phyloP scores from a whole-genome alignment of 441 rosid genomes.

The Populus tomentosa region DNA sequence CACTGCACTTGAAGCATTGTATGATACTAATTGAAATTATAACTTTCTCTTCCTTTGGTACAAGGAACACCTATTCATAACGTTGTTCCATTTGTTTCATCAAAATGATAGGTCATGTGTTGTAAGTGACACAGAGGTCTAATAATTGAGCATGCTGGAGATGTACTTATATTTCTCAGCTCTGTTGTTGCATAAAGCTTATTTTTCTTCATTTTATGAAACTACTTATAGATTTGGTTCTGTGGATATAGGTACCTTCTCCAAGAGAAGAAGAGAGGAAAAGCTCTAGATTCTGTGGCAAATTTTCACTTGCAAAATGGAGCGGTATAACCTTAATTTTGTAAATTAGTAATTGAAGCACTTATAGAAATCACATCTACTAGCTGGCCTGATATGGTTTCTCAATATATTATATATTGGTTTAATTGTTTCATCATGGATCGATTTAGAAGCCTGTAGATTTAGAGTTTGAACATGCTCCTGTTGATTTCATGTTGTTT shows the following conservation, averaged over 20 bases:
- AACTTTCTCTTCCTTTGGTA: neutral
- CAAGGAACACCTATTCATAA: neutral
- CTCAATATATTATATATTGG: neutral
- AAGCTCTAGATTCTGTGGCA: slow-evolving; percentile 94
- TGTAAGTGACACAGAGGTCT: neutral
- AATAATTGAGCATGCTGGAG: neutral
- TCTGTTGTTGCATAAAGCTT: neutral
- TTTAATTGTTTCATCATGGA: neutral
- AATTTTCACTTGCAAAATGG: slow-evolving; percentile 99
- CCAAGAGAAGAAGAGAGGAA: slow-evolving; percentile 94
- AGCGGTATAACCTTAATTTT: slow-evolving; percentile 45
- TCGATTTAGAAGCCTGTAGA: neutral
- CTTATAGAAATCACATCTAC: neutral
- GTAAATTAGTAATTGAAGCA: neutral
- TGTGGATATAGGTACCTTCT: slow-evolving; percentile 61
- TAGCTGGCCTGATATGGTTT: neutral
- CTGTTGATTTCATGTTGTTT: neutral
- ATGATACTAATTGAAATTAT: neutral
- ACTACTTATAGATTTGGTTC: slow-evolving; percentile 10
- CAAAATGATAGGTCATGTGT: neutral
- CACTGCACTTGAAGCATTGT: neutral
- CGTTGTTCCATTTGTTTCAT: neutral
- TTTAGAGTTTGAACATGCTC: neutral
- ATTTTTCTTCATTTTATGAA: neutral
- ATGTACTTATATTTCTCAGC: neutral